Base-by-base conservation (phyloP, 2,329 filamentous ascomycete species). In the Aspergillus neoniger region DNA sequence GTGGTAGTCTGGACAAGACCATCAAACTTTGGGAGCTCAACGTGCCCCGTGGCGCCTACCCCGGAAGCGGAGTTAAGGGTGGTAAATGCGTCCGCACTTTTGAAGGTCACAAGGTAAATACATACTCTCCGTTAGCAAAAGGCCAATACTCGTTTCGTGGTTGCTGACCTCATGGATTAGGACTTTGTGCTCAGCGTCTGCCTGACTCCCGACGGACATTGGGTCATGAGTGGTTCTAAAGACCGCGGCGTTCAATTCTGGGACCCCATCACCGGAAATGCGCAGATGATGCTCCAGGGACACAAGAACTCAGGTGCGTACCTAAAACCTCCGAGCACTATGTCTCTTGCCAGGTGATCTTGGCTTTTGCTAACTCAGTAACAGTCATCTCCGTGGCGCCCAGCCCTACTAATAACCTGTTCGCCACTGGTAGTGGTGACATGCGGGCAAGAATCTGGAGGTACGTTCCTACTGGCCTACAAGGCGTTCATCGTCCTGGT, bases 21-120 rank as follows among this genome's bases (percentile, higher is more conserved):
- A 98, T 98, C 83, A 96, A 97, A 83, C 96, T 98, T 90, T 99
- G 95, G 93, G 93, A 97, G 81, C 85, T 99, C 54, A 88, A 86
- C 58, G 86, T 90, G 21, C 86, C 89, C 48, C 86, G 90, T 68
- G 83, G 83, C 67, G 85, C 88, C 70, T 84, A 88, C 61, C 83
- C 86, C 50, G 86, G 85, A 72, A 83, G 86, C 48, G 86, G 84
- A 32, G 85, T 88, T 8, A 96, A 95, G 82, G 90, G 90, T 38
- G 94, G 95, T 69, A 92, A 96, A 76, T 98, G 95, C 75, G 88
- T 97, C 70, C 92, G 93, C 81, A 98, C 94, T 1, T 99, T 98
- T 71, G 95, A 98, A 74, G 95, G 95, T 54, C 95, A 99, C 80
- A 91, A 96, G 78, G 90, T 92, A 83, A 76, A 84, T 79, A 6